A percentile compares a stretch with the other conserved stretches of the same genome.
These are phyloP conservation scores for Trichosporon faecale DNA, from an alignment of 1,284 basidiomycete species.

Conservation along the genomic window DNA sequence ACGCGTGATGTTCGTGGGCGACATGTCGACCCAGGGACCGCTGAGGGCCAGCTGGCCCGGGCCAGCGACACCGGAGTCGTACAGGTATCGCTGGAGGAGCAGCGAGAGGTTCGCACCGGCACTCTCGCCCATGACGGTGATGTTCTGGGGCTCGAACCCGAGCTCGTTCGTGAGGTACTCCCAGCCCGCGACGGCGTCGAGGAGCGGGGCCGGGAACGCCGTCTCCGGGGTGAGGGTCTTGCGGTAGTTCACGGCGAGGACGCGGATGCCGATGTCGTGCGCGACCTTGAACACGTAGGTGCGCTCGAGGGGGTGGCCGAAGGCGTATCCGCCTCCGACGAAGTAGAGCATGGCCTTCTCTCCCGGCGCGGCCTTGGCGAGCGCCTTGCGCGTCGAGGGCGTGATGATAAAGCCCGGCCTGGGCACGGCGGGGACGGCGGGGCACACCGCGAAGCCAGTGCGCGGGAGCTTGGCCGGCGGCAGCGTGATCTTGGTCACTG, in stretches of 20 bases:
- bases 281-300: slow-evolving; percentile 16
- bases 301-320: slow-evolving; percentile 21
- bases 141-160: slow-evolving; percentile 17
- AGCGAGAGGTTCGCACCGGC: slow-evolving; percentile 22
- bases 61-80: background rate
- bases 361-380: slow-evolving; percentile 6
- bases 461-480: background rate
- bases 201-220: slow-evolving; percentile 22
- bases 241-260: slow-evolving; percentile 22
- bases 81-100: slow-evolving; percentile 14
- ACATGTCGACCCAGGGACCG: slow-evolving; percentile 19
- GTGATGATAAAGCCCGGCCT: slow-evolving; percentile 13
- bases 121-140: slow-evolving; percentile 19
- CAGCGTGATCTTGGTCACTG: slow-evolving; percentile 1
- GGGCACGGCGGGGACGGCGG: background rate
- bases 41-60: slow-evolving; percentile 15
- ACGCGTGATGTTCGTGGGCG: background rate
- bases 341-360: slow-evolving; percentile 15
- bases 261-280: slow-evolving; percentile 9
- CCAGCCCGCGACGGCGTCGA: slow-evolving; percentile 23
- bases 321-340: slow-evolving; percentile 17
- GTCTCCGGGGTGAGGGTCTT: slow-evolving; percentile 13
- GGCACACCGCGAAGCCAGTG: background rate
- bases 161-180: slow-evolving; percentile 16
- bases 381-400: background rate